phyloP scores from a whole-genome alignment of 805 yeast genomes.

The Blastobotrys peoriensis region DNA sequence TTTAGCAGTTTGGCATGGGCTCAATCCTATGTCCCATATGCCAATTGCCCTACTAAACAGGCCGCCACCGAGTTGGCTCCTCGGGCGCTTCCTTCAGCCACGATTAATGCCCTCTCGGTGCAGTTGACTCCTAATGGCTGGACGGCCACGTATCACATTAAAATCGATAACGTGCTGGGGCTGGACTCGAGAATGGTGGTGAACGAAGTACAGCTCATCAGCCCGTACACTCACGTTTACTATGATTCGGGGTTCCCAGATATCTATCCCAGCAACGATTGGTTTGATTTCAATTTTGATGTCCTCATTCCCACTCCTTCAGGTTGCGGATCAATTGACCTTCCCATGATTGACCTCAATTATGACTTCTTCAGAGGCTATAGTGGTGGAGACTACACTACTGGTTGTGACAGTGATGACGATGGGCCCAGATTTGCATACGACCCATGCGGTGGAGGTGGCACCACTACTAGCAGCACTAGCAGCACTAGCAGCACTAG shows the following conservation, averaged over 20 bases:
- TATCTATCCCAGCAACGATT: not conserved
- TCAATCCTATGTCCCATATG: not conserved
- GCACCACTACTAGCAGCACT: not conserved
- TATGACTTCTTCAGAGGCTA: not conserved
- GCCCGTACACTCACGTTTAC: not conserved
- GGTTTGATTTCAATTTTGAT: constrained; percentile 1
- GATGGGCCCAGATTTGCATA: not conserved
- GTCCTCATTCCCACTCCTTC: not conserved
- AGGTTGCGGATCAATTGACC: not conserved
- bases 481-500: too few species aligned
- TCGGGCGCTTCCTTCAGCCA: not conserved
- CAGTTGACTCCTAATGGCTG: not conserved
- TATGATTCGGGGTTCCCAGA: not conserved
- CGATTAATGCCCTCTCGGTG: not conserved
- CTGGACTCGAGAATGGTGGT: not conserved
- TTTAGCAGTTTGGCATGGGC: not conserved
- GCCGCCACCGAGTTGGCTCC: not conserved
- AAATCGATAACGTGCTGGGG: constrained; percentile 2
- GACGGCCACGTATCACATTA: not conserved
- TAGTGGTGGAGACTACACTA: not conserved
- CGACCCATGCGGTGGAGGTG: not conserved
- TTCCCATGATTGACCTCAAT: not conserved
- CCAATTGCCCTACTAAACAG: not conserved
- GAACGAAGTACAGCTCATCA: not conserved
- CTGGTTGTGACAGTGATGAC: constrained; percentile 2